Evolutionary conservation across 2,329 filamentous ascomycete genomes (phyloP).

Genomic region (Fusarium algeriense): DNA sequence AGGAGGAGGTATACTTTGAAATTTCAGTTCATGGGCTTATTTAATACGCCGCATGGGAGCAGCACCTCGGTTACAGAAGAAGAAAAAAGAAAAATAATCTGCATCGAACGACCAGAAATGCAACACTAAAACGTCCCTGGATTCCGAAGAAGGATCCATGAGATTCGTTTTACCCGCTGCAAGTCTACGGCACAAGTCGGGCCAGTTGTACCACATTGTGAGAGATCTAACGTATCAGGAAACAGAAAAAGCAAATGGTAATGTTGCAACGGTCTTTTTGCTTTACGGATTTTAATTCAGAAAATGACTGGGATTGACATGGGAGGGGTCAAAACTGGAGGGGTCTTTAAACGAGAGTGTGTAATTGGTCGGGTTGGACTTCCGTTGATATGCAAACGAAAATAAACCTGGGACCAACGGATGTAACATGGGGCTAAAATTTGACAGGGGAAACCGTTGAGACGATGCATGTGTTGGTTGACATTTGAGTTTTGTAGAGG

Average conservation of each 20-base stretch:
- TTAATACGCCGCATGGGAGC: background rate
- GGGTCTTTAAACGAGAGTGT: background rate
- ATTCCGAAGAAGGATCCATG: conserved; percentile 6
- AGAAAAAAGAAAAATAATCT: background rate
- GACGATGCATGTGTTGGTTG: conserved; percentile 23
- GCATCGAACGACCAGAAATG: conserved; percentile 2
- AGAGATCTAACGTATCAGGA: background rate
- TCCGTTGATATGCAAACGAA: conserved; percentile 4
- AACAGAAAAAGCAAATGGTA: background rate
- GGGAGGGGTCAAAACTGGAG: background rate
- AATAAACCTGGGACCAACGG: conserved; percentile 21
- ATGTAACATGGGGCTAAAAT: background rate
- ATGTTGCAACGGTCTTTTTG: background rate
- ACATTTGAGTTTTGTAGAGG: background rate
- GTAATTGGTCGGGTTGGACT: background rate
- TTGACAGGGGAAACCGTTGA: background rate
- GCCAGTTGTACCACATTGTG: background rate
- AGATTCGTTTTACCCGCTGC: conserved; percentile 33
- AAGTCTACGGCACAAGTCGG: conserved; percentile 17
- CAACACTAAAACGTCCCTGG: conserved; percentile 1
- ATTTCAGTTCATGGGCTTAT: background rate
- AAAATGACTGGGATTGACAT: background rate
- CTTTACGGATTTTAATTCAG: background rate
- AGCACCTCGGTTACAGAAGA: conserved; percentile 17
- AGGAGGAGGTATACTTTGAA: conserved; percentile 14